phyloP scores from a whole-genome alignment of 2,329 filamentous ascomycete species.

The Amauroascus verrucosus region DNA sequence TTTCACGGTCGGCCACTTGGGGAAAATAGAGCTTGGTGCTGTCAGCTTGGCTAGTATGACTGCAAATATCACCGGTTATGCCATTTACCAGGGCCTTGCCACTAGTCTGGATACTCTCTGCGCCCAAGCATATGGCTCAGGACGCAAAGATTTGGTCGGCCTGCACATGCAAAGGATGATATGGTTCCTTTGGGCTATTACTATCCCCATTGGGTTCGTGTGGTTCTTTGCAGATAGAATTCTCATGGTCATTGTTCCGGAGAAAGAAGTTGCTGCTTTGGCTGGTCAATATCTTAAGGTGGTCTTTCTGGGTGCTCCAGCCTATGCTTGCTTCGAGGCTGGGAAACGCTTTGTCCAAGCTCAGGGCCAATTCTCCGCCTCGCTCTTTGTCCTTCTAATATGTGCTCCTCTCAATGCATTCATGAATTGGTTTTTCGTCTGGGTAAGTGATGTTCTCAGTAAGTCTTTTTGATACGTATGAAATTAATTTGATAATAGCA shows the following conservation, averaged over 20 bases:
- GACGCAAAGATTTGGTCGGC: slow-evolving; percentile 78
- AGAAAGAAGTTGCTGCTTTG: slow-evolving; percentile 57
- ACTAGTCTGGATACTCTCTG: slow-evolving; percentile 89
- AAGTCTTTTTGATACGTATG: background rate
- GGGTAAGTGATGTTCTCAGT: slow-evolving; percentile 40
- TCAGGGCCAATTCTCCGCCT: slow-evolving; percentile 73
- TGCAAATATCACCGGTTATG: slow-evolving; percentile 66
- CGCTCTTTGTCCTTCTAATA: slow-evolving; percentile 70
- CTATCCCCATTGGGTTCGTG: slow-evolving; percentile 59
- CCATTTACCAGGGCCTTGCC: slow-evolving; percentile 71
- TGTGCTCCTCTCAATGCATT: slow-evolving; percentile 72
- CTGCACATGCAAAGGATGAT: slow-evolving; percentile 74
- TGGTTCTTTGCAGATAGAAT: slow-evolving; percentile 61
- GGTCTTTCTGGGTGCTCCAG: slow-evolving; percentile 59
- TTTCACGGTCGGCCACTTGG: slow-evolving; percentile 66
- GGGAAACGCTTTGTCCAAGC: slow-evolving; percentile 83
- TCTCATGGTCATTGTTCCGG: slow-evolving; percentile 58
- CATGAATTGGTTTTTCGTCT: slow-evolving; percentile 73
- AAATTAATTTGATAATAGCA: slow-evolving; percentile 23
- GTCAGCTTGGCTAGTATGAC: slow-evolving; percentile 66
- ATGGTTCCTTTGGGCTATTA: slow-evolving; percentile 61
- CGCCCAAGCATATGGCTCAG: slow-evolving; percentile 86
- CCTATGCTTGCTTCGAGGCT: slow-evolving; percentile 64
- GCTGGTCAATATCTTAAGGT: slow-evolving; percentile 66
- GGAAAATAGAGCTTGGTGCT: slow-evolving; percentile 58